Evolutionary conservation across 208 protist species (phyloP), one percentile per base, ranked within the genome.

Genomic region (Leishmania martiniquensis): DNA sequence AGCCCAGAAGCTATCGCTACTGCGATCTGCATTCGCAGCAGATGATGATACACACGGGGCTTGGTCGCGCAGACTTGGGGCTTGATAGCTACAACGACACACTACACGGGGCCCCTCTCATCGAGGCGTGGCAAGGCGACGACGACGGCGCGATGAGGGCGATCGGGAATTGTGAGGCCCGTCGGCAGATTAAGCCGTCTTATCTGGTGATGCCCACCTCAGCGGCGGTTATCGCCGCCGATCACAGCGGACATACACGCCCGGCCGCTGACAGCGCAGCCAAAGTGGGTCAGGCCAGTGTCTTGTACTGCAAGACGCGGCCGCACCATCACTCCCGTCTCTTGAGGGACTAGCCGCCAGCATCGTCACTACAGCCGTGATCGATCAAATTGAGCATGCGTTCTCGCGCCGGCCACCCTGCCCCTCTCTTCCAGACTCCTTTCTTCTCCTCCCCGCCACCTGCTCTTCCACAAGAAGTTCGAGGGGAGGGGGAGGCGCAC

Each of bases 51-150:
- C 79, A 83, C 79, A 37, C 25, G 47, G 67, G 73, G n/a, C n/a
- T 47, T 25, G n/a, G 39, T 0, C 39, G 59, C 13, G 4, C 37
- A 4, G 85, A 89, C 44, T 25, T 80, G 3, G 67, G 60, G n/a
- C 51, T 86, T 25, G 68, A 86, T 17, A 70, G 71, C 59, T 89
- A 89, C 85, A 89, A 89, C 82, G 84, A 87, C 77, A 87, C 84
- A 3, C 78, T 86, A 44, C 15, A 78, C 9, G 65, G 83, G 9
- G 75, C 83, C 20, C 73, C 73, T 25, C 63, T 75, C 12, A 45
- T 82, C 37, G 37, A 32, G 37, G 57, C 51, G 1, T 45, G 42
- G 34, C 5, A 77, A 7, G 13, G 10, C 5, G 52, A 60, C 4
- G 37, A 72, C 22, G 67, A 59, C 45, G 42, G 9, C 29, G 45